Evolutionary conservation across 345 rosid species (phyloP).

Genomic region (Rhodamnia argentea): DNA sequence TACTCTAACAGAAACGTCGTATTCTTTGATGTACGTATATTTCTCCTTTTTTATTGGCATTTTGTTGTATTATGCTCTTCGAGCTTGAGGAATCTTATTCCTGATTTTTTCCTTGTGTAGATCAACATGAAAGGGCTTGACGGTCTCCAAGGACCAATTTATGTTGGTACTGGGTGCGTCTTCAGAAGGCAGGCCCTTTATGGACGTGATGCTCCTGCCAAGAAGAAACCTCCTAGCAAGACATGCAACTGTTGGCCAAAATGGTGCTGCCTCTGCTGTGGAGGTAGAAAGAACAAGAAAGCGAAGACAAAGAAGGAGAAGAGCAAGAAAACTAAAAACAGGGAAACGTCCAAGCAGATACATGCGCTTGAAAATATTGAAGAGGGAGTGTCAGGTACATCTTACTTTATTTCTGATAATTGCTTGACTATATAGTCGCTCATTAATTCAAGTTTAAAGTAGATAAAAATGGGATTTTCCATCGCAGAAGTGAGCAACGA

Average conservation of each 20-base stretch:
- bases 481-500: conserved; percentile 31
- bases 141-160: conserved; percentile 95
- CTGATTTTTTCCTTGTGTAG: conserved; percentile 20
- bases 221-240: conserved; percentile 82
- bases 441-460: background rate
- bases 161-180: conserved; percentile 96
- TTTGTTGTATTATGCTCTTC: background rate
- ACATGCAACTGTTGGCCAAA: conserved; percentile 97
- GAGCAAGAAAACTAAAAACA: conserved; percentile 50
- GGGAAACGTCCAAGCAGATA: conserved; percentile 85
- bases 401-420: background rate
- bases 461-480: background rate
- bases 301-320: conserved; percentile 47
- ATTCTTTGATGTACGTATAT: conserved; percentile 80
- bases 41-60: background rate
- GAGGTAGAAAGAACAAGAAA: conserved; percentile 67
- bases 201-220: conserved; percentile 81
- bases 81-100: background rate
- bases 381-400: conserved; percentile 53
- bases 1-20: conserved; percentile 93
- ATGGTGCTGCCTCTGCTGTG: conserved; percentile 77
- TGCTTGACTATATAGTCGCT: background rate
- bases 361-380: conserved; percentile 84
- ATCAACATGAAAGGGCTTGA: conserved; percentile 99
- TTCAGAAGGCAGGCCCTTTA: conserved; percentile 93